phyloP scores from a whole-genome alignment of 371 early-diverging fungal genomes.

The Mortierella sp. region DNA sequence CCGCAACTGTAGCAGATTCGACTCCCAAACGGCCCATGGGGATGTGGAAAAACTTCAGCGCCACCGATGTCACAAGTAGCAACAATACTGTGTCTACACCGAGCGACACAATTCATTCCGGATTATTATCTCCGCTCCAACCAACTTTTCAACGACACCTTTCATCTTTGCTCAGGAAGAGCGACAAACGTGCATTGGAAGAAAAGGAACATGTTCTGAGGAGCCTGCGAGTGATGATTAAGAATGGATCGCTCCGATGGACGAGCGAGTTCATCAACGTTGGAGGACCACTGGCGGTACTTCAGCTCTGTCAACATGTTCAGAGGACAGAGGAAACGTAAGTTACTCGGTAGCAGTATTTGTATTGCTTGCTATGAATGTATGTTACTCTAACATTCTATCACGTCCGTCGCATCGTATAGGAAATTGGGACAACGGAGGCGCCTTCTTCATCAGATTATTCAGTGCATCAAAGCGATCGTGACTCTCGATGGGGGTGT shows the following conservation, averaged over 20 bases:
- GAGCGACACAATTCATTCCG: background rate
- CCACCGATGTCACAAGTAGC: constrained; percentile 14
- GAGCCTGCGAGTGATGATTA: constrained; percentile 45
- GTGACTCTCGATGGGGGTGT: constrained; percentile 46
- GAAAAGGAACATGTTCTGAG: constrained; percentile 51
- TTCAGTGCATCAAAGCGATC: constrained; percentile 54
- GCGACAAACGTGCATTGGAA: constrained; percentile 28
- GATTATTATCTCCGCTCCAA: background rate
- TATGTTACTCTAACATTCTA: background rate
- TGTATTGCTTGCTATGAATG: background rate
- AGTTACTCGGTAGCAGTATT: background rate
- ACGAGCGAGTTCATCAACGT: constrained; percentile 50
- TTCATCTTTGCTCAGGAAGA: constrained; percentile 30
- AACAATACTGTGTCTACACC: background rate
- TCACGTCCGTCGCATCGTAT: background rate
- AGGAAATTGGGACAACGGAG: constrained; percentile 51
- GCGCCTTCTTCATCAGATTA: constrained; percentile 37
- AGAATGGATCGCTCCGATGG: constrained; percentile 57
- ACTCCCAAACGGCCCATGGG: constrained; percentile 17
- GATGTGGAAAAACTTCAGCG: constrained; percentile 37
- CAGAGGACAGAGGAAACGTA: constrained; percentile 46
- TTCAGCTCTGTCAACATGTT: constrained; percentile 36
- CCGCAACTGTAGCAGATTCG: background rate
- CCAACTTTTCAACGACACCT: constrained; percentile 38
- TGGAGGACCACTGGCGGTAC: constrained; percentile 39